Conservation (phyloP, 2,329 filamentous ascomycete species). For the Graphilbum sp. region DNA sequence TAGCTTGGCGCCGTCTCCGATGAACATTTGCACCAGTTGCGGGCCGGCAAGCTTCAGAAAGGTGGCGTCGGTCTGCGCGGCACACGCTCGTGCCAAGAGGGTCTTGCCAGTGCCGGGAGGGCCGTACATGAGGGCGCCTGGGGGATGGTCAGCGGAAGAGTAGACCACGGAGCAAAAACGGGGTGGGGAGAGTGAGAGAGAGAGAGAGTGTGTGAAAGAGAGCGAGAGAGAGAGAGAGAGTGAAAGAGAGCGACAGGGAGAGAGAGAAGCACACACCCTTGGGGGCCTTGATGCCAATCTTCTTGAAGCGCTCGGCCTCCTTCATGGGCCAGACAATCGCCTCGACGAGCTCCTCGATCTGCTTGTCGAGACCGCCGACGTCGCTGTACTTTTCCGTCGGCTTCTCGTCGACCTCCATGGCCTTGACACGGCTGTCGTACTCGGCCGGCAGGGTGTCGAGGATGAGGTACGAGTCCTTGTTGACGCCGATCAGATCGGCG, state of each 20-base stretch:
- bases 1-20: slow-evolving; percentile 93
- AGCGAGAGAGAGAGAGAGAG: no score
- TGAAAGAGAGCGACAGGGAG: no score
- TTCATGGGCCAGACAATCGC: slow-evolving; percentile 99
- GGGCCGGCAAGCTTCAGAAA: slow-evolving; percentile 97
- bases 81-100: slow-evolving; percentile 83
- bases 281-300: slow-evolving; percentile 98
- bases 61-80: slow-evolving; percentile 93
- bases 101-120: slow-evolving; percentile 84
- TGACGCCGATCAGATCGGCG: slow-evolving; percentile 91
- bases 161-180: not conserved
- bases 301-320: slow-evolving; percentile 97
- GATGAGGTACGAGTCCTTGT: slow-evolving; percentile 97
- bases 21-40: slow-evolving; percentile 98
- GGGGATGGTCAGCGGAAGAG: not conserved
- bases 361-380: slow-evolving; percentile 93
- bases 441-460: slow-evolving; percentile 93
- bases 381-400: slow-evolving; percentile 98
- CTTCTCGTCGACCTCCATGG: slow-evolving; percentile 99
- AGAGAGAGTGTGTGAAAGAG: no score
- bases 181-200: not conserved
- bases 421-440: slow-evolving; percentile 97
- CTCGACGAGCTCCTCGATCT: slow-evolving; percentile 97
- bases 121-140: slow-evolving; percentile 96
- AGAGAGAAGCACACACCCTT: slow-evolving; percentile 59